Evolutionary conservation across 2,329 filamentous ascomycete genomes (phyloP).

Genomic region (Corniculantispora saksenae): DNA sequence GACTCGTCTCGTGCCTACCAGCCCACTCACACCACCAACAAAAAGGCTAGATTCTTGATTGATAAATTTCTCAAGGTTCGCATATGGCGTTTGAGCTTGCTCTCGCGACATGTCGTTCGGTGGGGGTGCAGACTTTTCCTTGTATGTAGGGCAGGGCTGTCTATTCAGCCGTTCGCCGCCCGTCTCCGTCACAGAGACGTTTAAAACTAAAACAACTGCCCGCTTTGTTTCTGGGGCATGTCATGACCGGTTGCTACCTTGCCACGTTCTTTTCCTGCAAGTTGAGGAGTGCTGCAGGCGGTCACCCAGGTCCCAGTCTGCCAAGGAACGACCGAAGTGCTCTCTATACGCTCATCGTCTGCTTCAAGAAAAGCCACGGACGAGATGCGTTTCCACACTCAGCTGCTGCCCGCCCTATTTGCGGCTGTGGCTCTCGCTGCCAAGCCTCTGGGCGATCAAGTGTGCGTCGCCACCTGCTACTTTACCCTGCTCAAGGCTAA

Average conservation of each 20-base stretch:
- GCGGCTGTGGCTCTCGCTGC: constrained; percentile 8
- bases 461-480: constrained; percentile 26
- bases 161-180: not conserved
- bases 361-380: not conserved
- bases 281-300: not conserved
- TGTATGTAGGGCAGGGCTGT: not conserved
- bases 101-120: not conserved
- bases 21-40: constrained; percentile 10
- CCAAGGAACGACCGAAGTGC: not conserved
- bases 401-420: not conserved
- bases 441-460: constrained; percentile 24
- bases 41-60: constrained; percentile 1
- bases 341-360: not conserved
- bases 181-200: not conserved
- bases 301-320: not conserved
- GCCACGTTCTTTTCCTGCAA: not conserved
- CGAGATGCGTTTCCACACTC: constrained; percentile 12
- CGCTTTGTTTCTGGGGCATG: not conserved
- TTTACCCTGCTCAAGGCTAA: constrained; percentile 23
- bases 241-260: not conserved
- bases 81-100: not conserved
- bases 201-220: not conserved
- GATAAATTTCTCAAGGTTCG: constrained; percentile 5
- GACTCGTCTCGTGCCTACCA: not conserved
- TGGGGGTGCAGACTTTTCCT: constrained; percentile 8